Base-by-base conservation (phyloP, 2,329 filamentous ascomycete genomes). In the Rutstroemia sp. region DNA sequence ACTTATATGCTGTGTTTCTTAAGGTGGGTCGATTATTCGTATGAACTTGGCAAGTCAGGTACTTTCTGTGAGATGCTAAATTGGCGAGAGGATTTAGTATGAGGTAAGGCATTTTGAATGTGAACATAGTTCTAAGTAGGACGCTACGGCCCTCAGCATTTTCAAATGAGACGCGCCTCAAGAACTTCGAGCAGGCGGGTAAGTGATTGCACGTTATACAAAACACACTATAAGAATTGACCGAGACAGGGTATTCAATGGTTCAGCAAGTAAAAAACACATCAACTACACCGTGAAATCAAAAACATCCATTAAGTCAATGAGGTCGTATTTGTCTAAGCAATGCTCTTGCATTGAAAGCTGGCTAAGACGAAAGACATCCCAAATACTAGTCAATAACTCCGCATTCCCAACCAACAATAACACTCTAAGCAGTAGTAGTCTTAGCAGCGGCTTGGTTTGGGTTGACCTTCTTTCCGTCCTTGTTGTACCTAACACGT, bases 401-500 rank as follows among this genome's bases (percentile, higher is more conserved):
- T 52, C 49, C 55, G 27, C 44, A 44, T 57, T 47, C 55, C 44
- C 50, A 45, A 48, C 44, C 50, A 38, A 45, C 21, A 3, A 42
- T 42, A 52, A 25, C 49, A 42, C 41, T 52, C 50, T 65, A 68
- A 62, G 66, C 65, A 52, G 63, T 66, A 61, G 66, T 64, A 52
- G 63, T 66, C 67, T 70, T 71, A 54, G 68, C 67, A 58, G 67
- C 67, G 49, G 67, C 67, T 60, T 69, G 66, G 61, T 69, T 69
- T 44, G 67, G 67, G 76, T 86, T 87, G 75, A 99, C 86, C 88
- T 99, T 99, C 91, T 99, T 99, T 83, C 92, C 92, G 75, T 99
- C 94, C 88, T 97, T 96, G 89, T 99, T 99, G 90, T 95, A 99
- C 73, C 94, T 85, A 72, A 99, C 92, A 75, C 94, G 86, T 74